Base-by-base conservation (phyloP, 805 yeast species). In the Tetrapisispora pingtungensis region DNA sequence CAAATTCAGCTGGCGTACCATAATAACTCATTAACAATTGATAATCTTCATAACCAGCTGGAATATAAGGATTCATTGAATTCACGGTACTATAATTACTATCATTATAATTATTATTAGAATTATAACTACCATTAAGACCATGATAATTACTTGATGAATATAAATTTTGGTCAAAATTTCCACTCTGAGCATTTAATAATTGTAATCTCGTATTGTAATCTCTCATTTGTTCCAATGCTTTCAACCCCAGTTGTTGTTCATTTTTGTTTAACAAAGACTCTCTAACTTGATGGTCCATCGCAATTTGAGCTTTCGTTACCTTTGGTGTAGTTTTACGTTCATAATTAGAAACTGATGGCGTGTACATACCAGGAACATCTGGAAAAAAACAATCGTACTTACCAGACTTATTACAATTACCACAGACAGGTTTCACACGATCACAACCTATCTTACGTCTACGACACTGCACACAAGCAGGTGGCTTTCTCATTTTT, bases 361-460 rank as follows among this genome's bases (percentile, higher is more conserved):
- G 33, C 10, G 22, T 33, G 19, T 36, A 42, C 26, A 28, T 33
- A 26, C 53, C 52, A 10, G 53, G 50, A 27, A 46, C 51, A 40
- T 49, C 54, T 4, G 62, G 62, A 43, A 51, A 58, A 30, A 50
- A 49, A 43, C 63, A 58, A 12, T 47, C 46, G 20, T 38, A 15
- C 17, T 37, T 37, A 10, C 42, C 38, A 28, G 46, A 44, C 19
- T 54, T 55, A 8, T 36, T 38, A 47, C 78, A 73, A n/a, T 64
- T 53, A 1, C 72, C 68, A 52, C 78, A 73, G 3, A 64, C 57
- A 1, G 78, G 78, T 44, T 64, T 66, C 8, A 50, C 53, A 51
- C 73, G 73, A 54, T 73, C 77, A 56, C 78, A 73, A 45, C 72
- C 73, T 54, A 72, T 73, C 62, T 72, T 73, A 50, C 69, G 61